Percentiles rank a stretch among this genome's conserved stretches.
phyloP scores from a whole-genome alignment of 2,329 filamentous ascomycete genomes.

The Trichoderma aggressivum region DNA sequence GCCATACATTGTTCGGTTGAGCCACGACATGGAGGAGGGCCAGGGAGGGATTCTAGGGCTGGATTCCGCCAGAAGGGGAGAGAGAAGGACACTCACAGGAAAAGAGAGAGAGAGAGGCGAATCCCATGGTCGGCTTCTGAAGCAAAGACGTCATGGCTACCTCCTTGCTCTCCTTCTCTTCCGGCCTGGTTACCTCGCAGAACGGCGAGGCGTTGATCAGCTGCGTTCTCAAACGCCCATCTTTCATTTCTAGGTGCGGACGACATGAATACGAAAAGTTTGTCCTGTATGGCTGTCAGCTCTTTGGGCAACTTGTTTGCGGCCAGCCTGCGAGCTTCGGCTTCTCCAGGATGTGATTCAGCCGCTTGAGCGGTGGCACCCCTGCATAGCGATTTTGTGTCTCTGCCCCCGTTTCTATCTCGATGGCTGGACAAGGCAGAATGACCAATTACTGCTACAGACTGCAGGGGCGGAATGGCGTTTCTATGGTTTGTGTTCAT shows the following conservation, averaged over 20 bases:
- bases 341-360: slow-evolving; percentile 5
- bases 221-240: not conserved
- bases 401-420: not conserved
- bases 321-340: not conserved
- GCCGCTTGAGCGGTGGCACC: not conserved
- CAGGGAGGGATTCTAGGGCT: not conserved
- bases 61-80: not conserved
- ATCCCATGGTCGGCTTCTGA: not conserved
- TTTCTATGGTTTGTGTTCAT: not conserved
- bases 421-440: not conserved
- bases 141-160: not conserved
- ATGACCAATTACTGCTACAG: not conserved
- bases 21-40: not conserved
- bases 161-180: not conserved
- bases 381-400: not conserved
- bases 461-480: not conserved
- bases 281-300: not conserved
- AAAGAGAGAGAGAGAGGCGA: not conserved
- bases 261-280: slow-evolving; percentile 11
- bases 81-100: not conserved
- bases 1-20: not conserved
- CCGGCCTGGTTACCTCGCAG: not conserved
- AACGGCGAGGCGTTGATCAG: not conserved
- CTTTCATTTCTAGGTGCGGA: not conserved
- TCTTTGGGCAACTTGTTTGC: not conserved